These are phyloP conservation scores for Murraya koenigii DNA, from an alignment of 345 rosid species.

Conservation along the genomic window DNA sequence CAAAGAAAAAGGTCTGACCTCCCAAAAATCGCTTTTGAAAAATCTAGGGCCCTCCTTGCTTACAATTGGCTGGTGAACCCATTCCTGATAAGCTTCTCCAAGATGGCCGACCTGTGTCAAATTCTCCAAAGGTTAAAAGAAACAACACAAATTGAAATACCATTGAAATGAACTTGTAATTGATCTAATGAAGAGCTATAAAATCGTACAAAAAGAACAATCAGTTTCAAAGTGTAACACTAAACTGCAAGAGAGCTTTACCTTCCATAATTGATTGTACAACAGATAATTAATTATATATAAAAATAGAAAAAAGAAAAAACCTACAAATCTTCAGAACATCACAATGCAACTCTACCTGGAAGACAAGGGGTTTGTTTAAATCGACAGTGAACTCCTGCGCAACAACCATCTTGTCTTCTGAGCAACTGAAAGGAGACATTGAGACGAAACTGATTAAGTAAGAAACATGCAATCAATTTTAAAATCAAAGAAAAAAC, in stretches of 20 bases:
- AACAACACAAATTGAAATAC: not conserved
- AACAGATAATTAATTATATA: not conserved
- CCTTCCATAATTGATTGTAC: not conserved
- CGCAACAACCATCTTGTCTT: constrained; percentile 76
- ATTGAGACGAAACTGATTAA: not conserved
- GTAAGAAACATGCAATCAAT: not conserved
- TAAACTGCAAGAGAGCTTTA: not conserved
- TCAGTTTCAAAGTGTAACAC: not conserved
- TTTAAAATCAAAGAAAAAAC: not conserved
- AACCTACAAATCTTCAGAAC: not conserved
- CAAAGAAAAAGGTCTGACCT: constrained; percentile 44
- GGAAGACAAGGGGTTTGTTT: constrained; percentile 86
- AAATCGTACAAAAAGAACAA: not conserved
- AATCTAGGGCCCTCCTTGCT: constrained; percentile 92
- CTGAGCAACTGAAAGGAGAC: constrained; percentile 18
- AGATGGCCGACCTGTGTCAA: constrained; percentile 90
- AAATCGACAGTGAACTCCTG: constrained; percentile 76
- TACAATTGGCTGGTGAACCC: constrained; percentile 98
- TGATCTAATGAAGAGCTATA: not conserved
- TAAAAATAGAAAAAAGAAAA: not conserved
- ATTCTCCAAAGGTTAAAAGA: constrained; percentile 12
- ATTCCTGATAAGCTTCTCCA: constrained; percentile 89
- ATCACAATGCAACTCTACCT: constrained; percentile 43
- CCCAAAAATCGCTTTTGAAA: constrained; percentile 82
- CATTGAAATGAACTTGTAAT: constrained; percentile 2